Conservation (phyloP, 805 yeast species). For the Candida taoyuanica region DNA sequence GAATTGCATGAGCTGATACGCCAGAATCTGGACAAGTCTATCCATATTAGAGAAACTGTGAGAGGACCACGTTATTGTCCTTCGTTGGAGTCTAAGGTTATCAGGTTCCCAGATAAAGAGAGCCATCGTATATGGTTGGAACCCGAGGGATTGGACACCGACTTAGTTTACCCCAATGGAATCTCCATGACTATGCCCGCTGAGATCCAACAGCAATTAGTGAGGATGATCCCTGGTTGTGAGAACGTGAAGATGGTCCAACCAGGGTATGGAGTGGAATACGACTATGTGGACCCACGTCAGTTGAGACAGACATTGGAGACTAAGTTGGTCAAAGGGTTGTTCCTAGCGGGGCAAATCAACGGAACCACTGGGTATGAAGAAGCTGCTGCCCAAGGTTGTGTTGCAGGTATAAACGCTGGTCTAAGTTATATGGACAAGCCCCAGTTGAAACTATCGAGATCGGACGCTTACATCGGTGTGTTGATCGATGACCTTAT, state of each 20-base stretch:
- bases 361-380: constrained; percentile 99
- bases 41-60: constrained; percentile 90
- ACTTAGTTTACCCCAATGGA: constrained; percentile 94
- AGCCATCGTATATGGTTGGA: constrained; percentile 90
- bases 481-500: constrained; percentile 90
- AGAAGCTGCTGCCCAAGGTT: constrained; percentile 97
- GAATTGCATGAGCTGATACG: constrained; percentile 66
- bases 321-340: constrained; percentile 71
- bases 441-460: constrained; percentile 48
- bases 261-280: constrained; percentile 99
- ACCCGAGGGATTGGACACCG: constrained; percentile 88
- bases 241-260: constrained; percentile 85
- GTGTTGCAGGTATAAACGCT: constrained; percentile 93
- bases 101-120: constrained; percentile 70
- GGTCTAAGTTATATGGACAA: constrained; percentile 48
- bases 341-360: constrained; percentile 93
- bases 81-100: constrained; percentile 84
- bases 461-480: constrained; percentile 89
- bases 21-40: constrained; percentile 69
- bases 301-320: constrained; percentile 75
- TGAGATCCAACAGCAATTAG: constrained; percentile 75
- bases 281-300: constrained; percentile 93
- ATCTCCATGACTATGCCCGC: constrained; percentile 95
- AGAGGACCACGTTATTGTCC: constrained; percentile 98
- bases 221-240: constrained; percentile 79